Base-by-base conservation (phyloP, 2,329 filamentous ascomycete species). In the Aspergillus thermomutatus region DNA sequence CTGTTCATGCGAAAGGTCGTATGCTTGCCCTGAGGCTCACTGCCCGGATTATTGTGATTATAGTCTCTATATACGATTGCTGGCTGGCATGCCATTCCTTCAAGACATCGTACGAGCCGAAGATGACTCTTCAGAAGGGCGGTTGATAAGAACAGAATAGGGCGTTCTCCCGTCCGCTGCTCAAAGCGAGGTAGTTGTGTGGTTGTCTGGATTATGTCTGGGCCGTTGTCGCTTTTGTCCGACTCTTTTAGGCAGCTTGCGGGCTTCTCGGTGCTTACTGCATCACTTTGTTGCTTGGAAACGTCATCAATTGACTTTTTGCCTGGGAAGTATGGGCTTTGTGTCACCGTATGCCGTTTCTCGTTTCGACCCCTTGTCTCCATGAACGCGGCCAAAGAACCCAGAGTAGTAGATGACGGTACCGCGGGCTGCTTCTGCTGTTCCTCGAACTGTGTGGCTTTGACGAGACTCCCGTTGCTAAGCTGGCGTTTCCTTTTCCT, bases 381-480 rank as follows among this genome's bases (percentile, higher is more conserved):
- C 73, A 85, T 80, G 60, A 83, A 85, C 27, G 75, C 79, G 4
- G 77, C 72, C 28, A 85, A 64, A 3, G 79, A 78, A 8, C 69
- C 70, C 1, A 60, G 77, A 77, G 62, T 79, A 78, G 34, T 50
- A 23, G 60, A 53, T 40, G 53, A 14, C 14, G 53, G 28, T 40
- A n/a, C 43, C 31, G 52, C 31, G 17, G 8, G 61, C 53, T 1
- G 69, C 66, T 17, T 51, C 41, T 23, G 11, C 40, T 14, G 11
- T 11, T 6, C 11, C n/a, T 21, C n/a, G 1, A 5, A 23, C n/a
- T 23, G 41, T 2, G 41, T 21, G 21, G 11, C 14, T 14, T 9
- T 11, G 21, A 14, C 5, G 21, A 11, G 19, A 23, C 14, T 17
- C 23, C 21, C 8, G 40, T 23, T 43, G 40, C 3, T 43, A 46